A percentile compares a stretch with the other conserved stretches of the same genome.
Conservation (phyloP, 495 filamentous ascomycete species). For the Hyaloscypha bicolor region DNA sequence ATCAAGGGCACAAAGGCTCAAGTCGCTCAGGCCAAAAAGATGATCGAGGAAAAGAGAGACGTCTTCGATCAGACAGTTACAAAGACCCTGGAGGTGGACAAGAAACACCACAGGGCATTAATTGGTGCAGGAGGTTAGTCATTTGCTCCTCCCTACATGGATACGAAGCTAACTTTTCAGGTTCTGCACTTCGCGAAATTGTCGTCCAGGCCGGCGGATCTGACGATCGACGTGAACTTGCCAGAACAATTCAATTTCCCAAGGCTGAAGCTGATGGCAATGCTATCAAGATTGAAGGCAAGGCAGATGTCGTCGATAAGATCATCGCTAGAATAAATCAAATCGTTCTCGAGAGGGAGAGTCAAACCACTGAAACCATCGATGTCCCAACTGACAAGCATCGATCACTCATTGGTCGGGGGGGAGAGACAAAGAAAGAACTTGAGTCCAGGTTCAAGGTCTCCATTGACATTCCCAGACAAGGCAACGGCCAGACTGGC, state of each 20-base stretch:
- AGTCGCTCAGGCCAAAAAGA: slow-evolving; percentile 85
- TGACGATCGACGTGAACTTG: slow-evolving; percentile 75
- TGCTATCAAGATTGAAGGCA: slow-evolving; percentile 84
- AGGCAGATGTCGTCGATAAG: slow-evolving; percentile 79
- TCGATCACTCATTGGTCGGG: slow-evolving; percentile 85
- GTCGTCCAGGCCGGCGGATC: slow-evolving; percentile 87
- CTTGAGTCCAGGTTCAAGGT: slow-evolving; percentile 92
- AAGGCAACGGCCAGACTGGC: slow-evolving; percentile 66
- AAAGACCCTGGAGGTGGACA: slow-evolving; percentile 82
- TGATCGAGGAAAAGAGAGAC: slow-evolving; percentile 78
- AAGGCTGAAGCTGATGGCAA: slow-evolving; percentile 77
- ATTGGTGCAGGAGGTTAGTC: slow-evolving; percentile 86
- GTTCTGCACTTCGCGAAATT: slow-evolving; percentile 83
- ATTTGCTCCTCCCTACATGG: slow-evolving; percentile 14
- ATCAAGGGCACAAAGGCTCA: slow-evolving; percentile 89
- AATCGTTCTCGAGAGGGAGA: slow-evolving; percentile 77
- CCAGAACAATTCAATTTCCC: slow-evolving; percentile 90
- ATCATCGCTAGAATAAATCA: slow-evolving; percentile 79
- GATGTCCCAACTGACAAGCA: slow-evolving; percentile 89
- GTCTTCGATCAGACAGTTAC: slow-evolving; percentile 85
- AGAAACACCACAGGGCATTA: slow-evolving; percentile 85
- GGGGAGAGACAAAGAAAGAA: slow-evolving; percentile 78
- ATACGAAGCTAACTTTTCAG: slow-evolving; percentile 54
- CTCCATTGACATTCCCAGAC: slow-evolving; percentile 84
- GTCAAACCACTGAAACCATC: slow-evolving; percentile 70